phyloP scores from a whole-genome alignment of 1,284 basidiomycete species.

The Coniferiporia sulphurascens region DNA sequence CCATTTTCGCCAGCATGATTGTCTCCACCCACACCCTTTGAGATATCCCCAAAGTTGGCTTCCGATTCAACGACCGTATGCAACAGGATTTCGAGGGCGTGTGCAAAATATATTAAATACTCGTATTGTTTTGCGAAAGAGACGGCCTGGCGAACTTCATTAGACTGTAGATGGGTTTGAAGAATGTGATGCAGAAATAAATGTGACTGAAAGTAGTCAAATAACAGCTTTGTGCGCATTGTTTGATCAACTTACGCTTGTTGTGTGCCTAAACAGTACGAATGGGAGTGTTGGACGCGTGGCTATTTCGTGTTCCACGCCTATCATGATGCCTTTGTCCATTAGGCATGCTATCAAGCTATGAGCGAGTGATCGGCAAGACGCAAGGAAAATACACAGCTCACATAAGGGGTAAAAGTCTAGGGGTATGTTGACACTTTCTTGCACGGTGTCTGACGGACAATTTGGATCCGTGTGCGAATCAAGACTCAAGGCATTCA shows the following conservation, averaged over 20 bases:
- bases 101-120: conserved; percentile 87
- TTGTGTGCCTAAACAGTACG: conserved; percentile 87
- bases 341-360: conserved; percentile 48
- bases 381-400: conserved; percentile 29
- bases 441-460: conserved; percentile 68
- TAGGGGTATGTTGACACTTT: conserved; percentile 85
- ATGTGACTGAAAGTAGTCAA: conserved; percentile 58
- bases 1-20: conserved; percentile 27
- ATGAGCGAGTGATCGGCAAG: neutral
- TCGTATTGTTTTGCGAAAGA: conserved; percentile 85
- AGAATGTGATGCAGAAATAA: conserved; percentile 93
- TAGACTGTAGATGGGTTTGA: conserved; percentile 73
- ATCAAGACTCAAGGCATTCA: conserved; percentile 85
- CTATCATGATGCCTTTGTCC: conserved; percentile 98
- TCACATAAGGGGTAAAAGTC: conserved; percentile 95
- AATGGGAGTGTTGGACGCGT: conserved; percentile 80
- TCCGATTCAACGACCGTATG: conserved; percentile 96
- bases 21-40: conserved; percentile 12
- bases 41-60: conserved; percentile 29
- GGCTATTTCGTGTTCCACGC: conserved; percentile 85
- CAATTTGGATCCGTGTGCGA: conserved; percentile 36
- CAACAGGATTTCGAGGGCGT: conserved; percentile 90
- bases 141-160: conserved; percentile 76
- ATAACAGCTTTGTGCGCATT: neutral
- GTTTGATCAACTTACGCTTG: conserved; percentile 57